Evolutionary conservation across 2,329 filamentous ascomycete species (phyloP).

Genomic region (Eutypa lata): DNA sequence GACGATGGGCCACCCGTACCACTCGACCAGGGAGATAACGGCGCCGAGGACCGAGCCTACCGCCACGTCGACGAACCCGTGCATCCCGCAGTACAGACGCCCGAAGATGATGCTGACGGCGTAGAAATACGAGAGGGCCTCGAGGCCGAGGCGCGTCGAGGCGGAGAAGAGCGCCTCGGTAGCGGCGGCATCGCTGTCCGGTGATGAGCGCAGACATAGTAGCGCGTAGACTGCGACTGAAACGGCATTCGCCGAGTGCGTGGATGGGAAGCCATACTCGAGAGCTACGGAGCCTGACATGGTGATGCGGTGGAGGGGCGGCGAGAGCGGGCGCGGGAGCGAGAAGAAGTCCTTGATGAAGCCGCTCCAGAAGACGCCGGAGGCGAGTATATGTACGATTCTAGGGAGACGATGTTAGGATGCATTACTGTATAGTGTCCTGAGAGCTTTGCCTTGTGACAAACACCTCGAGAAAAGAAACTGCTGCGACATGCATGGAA

Average conservation of each 20-base stretch:
- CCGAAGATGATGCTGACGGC: constrained; percentile 86
- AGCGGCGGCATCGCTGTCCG: constrained; percentile 53
- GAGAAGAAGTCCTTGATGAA: constrained; percentile 94
- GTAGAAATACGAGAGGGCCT: constrained; percentile 76
- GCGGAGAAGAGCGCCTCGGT: constrained; percentile 40
- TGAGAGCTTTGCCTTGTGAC: no score
- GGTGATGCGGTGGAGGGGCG: constrained; percentile 88
- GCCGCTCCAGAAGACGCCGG: constrained; percentile 82
- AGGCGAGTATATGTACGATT: constrained; percentile 71
- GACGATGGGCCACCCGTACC: constrained; percentile 58
- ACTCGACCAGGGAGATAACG: constrained; percentile 57
- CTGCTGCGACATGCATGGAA: constrained; percentile 22
- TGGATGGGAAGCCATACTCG: constrained; percentile 96
- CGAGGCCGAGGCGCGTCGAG: constrained; percentile 59
- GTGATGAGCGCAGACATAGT: constrained; percentile 64
- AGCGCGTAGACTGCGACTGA: constrained; percentile 87
- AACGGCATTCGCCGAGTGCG: constrained; percentile 94
- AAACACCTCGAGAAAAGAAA: constrained; percentile 3
- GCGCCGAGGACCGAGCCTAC: constrained; percentile 77
- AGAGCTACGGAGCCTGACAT: constrained; percentile 95
- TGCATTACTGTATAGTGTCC: neutral
- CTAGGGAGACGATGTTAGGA: constrained; percentile 31
- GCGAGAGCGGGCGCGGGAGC: constrained; percentile 85
- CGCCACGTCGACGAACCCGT: constrained; percentile 90
- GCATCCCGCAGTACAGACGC: constrained; percentile 96